phyloP scores from a whole-genome alignment of 768 basidiomycete species.

The Paxillus ammoniavirescens region DNA sequence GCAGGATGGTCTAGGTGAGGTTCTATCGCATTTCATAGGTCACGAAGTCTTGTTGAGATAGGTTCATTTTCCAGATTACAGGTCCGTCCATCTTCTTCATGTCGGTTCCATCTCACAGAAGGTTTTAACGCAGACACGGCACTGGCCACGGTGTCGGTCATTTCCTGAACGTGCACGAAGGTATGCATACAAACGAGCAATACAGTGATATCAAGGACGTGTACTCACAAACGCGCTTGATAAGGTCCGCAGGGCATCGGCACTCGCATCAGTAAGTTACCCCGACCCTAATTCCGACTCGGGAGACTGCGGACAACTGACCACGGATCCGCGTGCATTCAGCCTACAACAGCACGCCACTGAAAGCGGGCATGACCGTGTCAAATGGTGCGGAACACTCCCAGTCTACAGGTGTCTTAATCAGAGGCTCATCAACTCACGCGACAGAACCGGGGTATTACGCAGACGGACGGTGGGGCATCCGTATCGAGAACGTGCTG shows the following conservation, averaged over 20 bases:
- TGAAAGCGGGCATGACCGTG: constrained; percentile 87
- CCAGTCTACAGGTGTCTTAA: too few species aligned
- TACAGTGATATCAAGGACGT: background rate
- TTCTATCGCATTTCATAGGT: constrained; percentile 1
- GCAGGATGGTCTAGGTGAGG: constrained; percentile 81
- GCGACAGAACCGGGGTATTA: constrained; percentile 84
- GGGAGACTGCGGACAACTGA: background rate
- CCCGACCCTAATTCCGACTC: too few species aligned
- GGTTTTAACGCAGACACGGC: constrained; percentile 58
- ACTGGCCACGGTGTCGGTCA: constrained; percentile 96
- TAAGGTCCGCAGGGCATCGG: constrained; percentile 59
- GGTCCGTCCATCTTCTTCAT: constrained; percentile 33
- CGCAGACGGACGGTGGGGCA: constrained; percentile 84
- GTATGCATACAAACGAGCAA: constrained; percentile 15
- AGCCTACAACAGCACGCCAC: constrained; percentile 66
- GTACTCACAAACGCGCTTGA: constrained; percentile 4
- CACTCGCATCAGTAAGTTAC: constrained; percentile 33
- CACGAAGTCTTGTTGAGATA: background rate
- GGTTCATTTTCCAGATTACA: constrained; percentile 46
- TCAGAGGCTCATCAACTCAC: background rate
- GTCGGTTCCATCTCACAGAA: background rate
- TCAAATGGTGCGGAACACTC: constrained; percentile 59
- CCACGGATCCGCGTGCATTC: background rate
- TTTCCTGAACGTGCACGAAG: constrained; percentile 93
- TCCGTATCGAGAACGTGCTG: constrained; percentile 90